These are phyloP conservation scores for Emergomyces orientalis DNA, from an alignment of 2,329 filamentous ascomycete species.

Conservation along the genomic window DNA sequence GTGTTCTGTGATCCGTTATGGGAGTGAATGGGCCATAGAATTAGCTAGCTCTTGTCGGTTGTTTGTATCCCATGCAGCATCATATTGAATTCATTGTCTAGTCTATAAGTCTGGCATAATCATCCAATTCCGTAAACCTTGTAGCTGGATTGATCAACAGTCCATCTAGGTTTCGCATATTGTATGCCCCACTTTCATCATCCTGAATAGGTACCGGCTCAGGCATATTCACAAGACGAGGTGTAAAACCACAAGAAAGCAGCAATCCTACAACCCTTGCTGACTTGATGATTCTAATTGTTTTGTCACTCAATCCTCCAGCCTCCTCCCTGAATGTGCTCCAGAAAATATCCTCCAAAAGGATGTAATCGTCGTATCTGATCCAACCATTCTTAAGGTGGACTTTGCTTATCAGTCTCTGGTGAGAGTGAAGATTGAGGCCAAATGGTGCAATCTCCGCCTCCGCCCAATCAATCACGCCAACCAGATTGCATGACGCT, in stretches of 20 bases:
- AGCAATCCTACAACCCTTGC: neutral
- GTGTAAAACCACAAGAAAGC: conserved; percentile 34
- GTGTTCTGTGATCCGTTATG: neutral
- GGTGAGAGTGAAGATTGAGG: conserved; percentile 30
- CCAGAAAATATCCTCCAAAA: neutral
- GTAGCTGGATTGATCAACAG: conserved; percentile 30
- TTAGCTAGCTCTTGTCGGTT: neutral
- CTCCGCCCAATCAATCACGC: conserved; percentile 39
- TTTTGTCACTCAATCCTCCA: neutral
- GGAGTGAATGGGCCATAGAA: too few species aligned
- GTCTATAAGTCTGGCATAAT: neutral
- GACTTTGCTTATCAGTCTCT: conserved; percentile 28
- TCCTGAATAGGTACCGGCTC: conserved; percentile 29
- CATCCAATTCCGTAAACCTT: conserved; percentile 24
- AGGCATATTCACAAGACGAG: conserved; percentile 30
- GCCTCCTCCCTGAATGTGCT: neutral
- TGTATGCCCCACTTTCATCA: conserved; percentile 32
- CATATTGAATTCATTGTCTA: neutral
- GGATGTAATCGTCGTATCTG: conserved; percentile 20
- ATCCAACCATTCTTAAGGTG: conserved; percentile 30
- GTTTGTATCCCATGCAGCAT: neutral
- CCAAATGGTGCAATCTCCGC: conserved; percentile 36
- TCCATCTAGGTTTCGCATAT: conserved; percentile 32
- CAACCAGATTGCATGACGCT: conserved; percentile 28
- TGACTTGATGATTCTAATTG: neutral